phyloP scores from a whole-genome alignment of 208 protist genomes.

The Trichomonas tenax region DNA sequence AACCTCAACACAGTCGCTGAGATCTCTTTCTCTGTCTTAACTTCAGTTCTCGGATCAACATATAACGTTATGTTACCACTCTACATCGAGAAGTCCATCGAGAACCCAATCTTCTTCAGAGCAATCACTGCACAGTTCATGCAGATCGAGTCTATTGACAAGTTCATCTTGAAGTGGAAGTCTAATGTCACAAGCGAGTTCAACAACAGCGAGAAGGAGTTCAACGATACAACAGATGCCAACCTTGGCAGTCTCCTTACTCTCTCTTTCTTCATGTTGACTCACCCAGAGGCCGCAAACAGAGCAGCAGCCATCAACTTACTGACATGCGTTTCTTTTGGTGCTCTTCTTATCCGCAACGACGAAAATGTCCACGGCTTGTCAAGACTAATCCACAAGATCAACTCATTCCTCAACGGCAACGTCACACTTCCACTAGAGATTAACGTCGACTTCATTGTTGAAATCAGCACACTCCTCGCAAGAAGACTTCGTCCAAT shows the following conservation, averaged over 20 bases:
- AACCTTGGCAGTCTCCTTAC: not conserved
- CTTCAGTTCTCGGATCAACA: not conserved
- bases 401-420: not conserved
- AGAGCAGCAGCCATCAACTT: not conserved
- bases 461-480: not conserved
- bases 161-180: not conserved
- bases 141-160: not conserved
- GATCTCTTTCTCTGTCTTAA: not conserved
- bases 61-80: not conserved
- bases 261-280: not conserved
- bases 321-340: not conserved
- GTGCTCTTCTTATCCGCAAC: not conserved
- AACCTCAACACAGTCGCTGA: not conserved
- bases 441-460: not conserved
- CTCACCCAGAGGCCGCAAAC: not conserved
- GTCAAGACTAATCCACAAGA: not conserved
- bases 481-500: not conserved
- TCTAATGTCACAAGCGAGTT: not conserved
- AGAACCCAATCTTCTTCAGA: not conserved
- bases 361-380: not conserved
- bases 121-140: not conserved
- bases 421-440: not conserved
- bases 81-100: not conserved
- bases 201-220: not conserved
- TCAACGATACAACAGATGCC: not conserved